Evolutionary conservation across 192 early-diverging fungal genomes (phyloP).

Genomic region (Pilobolus umbonatus): DNA sequence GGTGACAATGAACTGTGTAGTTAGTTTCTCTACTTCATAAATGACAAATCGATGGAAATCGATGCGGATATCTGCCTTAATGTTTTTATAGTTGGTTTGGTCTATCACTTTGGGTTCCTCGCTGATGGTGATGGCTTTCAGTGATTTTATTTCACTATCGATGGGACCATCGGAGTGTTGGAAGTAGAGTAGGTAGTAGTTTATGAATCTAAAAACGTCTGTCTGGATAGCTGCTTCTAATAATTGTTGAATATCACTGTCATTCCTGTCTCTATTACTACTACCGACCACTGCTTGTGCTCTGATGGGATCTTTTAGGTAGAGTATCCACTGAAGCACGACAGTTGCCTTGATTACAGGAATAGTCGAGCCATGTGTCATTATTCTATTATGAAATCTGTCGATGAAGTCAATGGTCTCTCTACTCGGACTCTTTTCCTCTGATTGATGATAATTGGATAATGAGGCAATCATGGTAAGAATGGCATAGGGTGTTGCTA

Average conservation of each 20-base stretch:
- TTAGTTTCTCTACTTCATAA: conserved; percentile 44
- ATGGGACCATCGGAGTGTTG: conserved; percentile 10
- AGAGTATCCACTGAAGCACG: conserved; percentile 59
- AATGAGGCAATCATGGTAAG: conserved; percentile 26
- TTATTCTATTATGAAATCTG: conserved; percentile 13
- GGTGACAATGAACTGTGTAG: conserved; percentile 49
- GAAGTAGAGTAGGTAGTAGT: conserved; percentile 54
- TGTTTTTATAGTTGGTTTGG: background rate
- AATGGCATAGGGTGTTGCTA: conserved; percentile 20
- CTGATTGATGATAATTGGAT: conserved; percentile 10
- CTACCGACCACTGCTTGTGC: conserved; percentile 10
- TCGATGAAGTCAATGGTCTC: conserved; percentile 19
- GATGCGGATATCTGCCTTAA: conserved; percentile 13
- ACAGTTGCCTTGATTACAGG: conserved; percentile 36
- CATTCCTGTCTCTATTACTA: background rate
- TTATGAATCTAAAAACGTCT: conserved; percentile 61
- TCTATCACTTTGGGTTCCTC: background rate
- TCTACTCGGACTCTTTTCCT: background rate
- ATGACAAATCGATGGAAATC: conserved; percentile 49
- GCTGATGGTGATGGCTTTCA: background rate
- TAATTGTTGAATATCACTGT: conserved; percentile 39
- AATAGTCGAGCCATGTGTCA: conserved; percentile 10
- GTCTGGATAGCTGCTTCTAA: conserved; percentile 51
- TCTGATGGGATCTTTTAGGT: conserved; percentile 30
- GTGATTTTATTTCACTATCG: background rate